Percentiles rank a stretch among this genome's conserved stretches.
Conservation (phyloP, 768 basidiomycete species). For the Mycena maculata region DNA sequence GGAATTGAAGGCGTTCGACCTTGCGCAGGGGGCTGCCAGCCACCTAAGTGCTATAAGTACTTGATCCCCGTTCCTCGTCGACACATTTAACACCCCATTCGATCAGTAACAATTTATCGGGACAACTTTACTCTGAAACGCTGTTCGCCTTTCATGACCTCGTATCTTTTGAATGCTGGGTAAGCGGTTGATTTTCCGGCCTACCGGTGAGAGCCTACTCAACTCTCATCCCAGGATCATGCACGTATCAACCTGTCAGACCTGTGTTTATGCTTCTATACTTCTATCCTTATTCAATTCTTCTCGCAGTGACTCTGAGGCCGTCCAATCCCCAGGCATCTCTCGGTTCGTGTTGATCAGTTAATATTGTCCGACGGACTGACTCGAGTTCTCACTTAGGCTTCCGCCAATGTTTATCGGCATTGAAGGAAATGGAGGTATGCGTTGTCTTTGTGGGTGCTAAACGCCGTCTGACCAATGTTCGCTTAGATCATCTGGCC, state of each 20-base stretch:
- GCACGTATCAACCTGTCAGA: constrained; percentile 79
- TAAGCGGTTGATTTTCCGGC: constrained; percentile 50
- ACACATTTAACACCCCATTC: constrained; percentile 14
- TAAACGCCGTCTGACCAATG: constrained; percentile 19
- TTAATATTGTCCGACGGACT: background rate
- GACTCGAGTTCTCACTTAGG: constrained; percentile 1
- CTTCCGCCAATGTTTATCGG: constrained; percentile 70
- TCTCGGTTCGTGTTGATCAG: constrained; percentile 50
- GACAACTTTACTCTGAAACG: constrained; percentile 71
- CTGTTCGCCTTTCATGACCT: constrained; percentile 73
- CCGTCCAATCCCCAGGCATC: constrained; percentile 78
- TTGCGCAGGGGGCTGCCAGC: constrained; percentile 78
- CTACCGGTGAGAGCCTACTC: constrained; percentile 28
- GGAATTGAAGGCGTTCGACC: constrained; percentile 77
- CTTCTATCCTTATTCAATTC: constrained; percentile 31
- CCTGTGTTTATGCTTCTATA: constrained; percentile 17
- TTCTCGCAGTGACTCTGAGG: constrained; percentile 69
- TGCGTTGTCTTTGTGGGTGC: constrained; percentile 29
- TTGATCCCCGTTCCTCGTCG: constrained; percentile 3
- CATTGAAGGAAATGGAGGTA: constrained; percentile 77
- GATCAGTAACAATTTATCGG: constrained; percentile 67
- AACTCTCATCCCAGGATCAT: constrained; percentile 65
- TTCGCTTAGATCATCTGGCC: constrained; percentile 72
- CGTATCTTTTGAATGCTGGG: constrained; percentile 79
- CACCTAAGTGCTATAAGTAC: constrained; percentile 75